These are phyloP conservation scores for Candida sanyaensis DNA, from an alignment of 1,139 yeast species.

Conservation along the genomic window DNA sequence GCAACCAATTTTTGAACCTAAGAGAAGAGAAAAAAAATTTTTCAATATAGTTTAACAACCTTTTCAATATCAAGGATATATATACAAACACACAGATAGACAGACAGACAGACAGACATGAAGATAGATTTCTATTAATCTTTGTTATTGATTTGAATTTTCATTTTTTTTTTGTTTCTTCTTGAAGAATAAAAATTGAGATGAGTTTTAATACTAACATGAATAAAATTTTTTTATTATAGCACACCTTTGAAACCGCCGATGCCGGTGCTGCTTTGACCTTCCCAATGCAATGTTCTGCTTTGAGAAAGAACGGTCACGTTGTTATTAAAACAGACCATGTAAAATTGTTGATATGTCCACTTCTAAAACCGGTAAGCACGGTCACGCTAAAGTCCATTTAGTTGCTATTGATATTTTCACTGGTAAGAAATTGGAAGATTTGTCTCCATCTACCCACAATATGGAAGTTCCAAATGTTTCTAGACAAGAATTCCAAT, in stretches of 20 bases:
- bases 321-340: slow-evolving; percentile 99
- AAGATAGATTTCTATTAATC: too few relatives aligned
- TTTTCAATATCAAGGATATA: too few relatives aligned
- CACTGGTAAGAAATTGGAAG: slow-evolving; percentile 99
- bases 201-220: slow-evolving; percentile 31
- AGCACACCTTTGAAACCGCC: slow-evolving; percentile 96
- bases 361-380: slow-evolving; percentile 99
- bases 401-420: slow-evolving; percentile 98
- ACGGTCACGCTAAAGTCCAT: slow-evolving; percentile 99
- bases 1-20: too few relatives aligned
- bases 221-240: slow-evolving; percentile 15
- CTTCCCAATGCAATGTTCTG: slow-evolving; percentile 99
- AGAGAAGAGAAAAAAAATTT: too few relatives aligned
- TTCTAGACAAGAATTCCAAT: slow-evolving; percentile 91
- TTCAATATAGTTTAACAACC: too few relatives aligned
- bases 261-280: slow-evolving; percentile 99
- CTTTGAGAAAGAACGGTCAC: slow-evolving; percentile 99
- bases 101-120: too few relatives aligned
- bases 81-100: too few relatives aligned
- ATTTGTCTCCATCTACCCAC: slow-evolving; percentile 99
- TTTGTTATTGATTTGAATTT: too few relatives aligned
- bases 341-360: slow-evolving; percentile 99
- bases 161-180: too few relatives aligned
- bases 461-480: slow-evolving; percentile 99
- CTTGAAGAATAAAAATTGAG: too few relatives aligned